phyloP scores from a whole-genome alignment of 1,284 basidiomycete genomes.

The Flammula alnicola region DNA sequence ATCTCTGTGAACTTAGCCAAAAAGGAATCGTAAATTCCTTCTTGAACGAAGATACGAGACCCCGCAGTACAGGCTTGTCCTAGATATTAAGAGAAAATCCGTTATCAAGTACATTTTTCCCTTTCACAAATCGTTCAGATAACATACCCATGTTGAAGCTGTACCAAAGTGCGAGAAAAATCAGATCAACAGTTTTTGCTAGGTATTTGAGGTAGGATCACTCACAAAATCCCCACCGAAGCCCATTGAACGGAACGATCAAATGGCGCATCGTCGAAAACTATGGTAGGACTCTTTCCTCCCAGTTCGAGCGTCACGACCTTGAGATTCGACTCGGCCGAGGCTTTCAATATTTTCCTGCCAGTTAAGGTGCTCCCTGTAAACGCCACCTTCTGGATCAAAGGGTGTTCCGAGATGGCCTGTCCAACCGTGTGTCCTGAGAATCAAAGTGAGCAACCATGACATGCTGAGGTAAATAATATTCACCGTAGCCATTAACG shows the following conservation, averaged over 20 bases:
- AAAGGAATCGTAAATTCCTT: slow-evolving; percentile 80
- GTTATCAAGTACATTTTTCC: too few species aligned
- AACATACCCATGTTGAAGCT: slow-evolving; percentile 38
- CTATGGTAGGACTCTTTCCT: slow-evolving; percentile 84
- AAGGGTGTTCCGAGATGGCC: slow-evolving; percentile 56
- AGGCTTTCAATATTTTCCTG: slow-evolving; percentile 81
- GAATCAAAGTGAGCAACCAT: neutral
- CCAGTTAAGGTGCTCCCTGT: slow-evolving; percentile 82
- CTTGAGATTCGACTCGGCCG: slow-evolving; percentile 86
- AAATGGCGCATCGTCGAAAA: slow-evolving; percentile 78
- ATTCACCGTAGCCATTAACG: slow-evolving; percentile 74
- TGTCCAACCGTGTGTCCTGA: slow-evolving; percentile 67
- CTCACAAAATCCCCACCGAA: slow-evolving; percentile 78
- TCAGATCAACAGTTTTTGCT: slow-evolving; percentile 18
- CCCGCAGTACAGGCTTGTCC: slow-evolving; percentile 87
- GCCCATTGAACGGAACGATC: slow-evolving; percentile 86
- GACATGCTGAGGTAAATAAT: neutral
- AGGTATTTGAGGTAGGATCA: slow-evolving; percentile 10
- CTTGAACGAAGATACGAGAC: slow-evolving; percentile 85
- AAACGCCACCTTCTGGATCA: slow-evolving; percentile 75
- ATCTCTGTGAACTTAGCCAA: slow-evolving; percentile 58
- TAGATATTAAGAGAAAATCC: too few species aligned
- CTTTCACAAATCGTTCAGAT: neutral
- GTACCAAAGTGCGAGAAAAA: slow-evolving; percentile 26
- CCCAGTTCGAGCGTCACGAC: slow-evolving; percentile 90